Percentiles rank a stretch among this genome's conserved stretches.
Evolutionary conservation across 139 green algal species (phyloP).

Genomic region (Picochlorum sp.): DNA sequence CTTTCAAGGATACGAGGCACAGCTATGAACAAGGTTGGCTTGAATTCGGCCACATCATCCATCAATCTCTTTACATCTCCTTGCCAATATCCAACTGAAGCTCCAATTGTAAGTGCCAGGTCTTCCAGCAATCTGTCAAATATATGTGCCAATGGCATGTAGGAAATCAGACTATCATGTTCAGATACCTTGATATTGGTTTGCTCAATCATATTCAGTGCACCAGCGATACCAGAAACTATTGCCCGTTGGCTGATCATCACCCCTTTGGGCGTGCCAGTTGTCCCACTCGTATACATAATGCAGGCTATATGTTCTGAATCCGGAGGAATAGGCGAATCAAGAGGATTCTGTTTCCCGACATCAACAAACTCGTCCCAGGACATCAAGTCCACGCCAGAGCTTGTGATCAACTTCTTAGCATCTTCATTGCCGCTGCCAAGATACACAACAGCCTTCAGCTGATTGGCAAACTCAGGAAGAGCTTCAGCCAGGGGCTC

Average conservation of each 20-base stretch:
- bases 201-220: slow-evolving; percentile 10
- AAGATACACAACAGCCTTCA: slow-evolving; percentile 52
- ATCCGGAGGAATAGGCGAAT: slow-evolving; percentile 41
- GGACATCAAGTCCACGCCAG: slow-evolving; percentile 31
- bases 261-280: slow-evolving; percentile 52
- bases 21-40: slow-evolving; percentile 62
- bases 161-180: slow-evolving; percentile 44
- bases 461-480: slow-evolving; percentile 31
- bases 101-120: slow-evolving; percentile 34
- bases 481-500: slow-evolving; percentile 28
- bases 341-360: slow-evolving; percentile 31
- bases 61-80: slow-evolving; percentile 64
- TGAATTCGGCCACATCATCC: slow-evolving; percentile 60
- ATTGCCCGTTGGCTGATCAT: slow-evolving; percentile 37
- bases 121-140: slow-evolving; percentile 54
- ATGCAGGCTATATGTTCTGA: slow-evolving; percentile 72
- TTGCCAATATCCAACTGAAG: slow-evolving; percentile 52
- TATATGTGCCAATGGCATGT: slow-evolving; percentile 58
- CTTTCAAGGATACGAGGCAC: slow-evolving; percentile 73
- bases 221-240: slow-evolving; percentile 19
- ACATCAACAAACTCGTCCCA: slow-evolving; percentile 47
- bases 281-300: slow-evolving; percentile 82
- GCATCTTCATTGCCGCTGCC: background rate
- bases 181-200: slow-evolving; percentile 8
- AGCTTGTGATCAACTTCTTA: background rate